Conservation (phyloP, 148 eudicot species). For the Salicornia ramosissima region DNA sequence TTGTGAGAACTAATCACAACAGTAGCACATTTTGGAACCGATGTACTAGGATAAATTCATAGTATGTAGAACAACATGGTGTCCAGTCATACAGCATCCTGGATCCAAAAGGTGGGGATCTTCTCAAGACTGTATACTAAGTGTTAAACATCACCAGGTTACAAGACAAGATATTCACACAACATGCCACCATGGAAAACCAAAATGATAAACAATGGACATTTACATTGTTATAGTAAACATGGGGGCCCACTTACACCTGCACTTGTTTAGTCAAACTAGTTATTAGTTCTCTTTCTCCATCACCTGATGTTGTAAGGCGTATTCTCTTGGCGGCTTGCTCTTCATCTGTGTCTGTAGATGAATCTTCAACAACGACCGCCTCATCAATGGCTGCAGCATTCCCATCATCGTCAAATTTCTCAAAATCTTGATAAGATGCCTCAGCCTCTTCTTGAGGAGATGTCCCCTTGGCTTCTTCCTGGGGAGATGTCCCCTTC, state of each 20-base stretch:
- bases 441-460: slow-evolving; percentile 6
- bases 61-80: slow-evolving; percentile 1
- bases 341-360: slow-evolving; percentile 24
- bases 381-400: slow-evolving; percentile 10
- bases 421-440: slow-evolving; percentile 4
- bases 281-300: not conserved
- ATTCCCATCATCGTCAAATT: slow-evolving; percentile 7
- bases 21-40: not conserved
- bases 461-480: not conserved
- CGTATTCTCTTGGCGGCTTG: slow-evolving; percentile 26
- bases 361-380: slow-evolving; percentile 28
- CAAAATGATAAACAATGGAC: slow-evolving; percentile 19
- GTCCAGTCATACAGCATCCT: not conserved
- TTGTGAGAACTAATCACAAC: not conserved
- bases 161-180: slow-evolving; percentile 26
- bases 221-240: slow-evolving; percentile 13
- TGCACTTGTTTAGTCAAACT: slow-evolving; percentile 8
- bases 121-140: not conserved
- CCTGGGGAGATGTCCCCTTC: not conserved
- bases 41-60: not conserved
- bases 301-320: slow-evolving; percentile 26
- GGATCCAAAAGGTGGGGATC: slow-evolving; percentile 5
- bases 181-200: slow-evolving; percentile 21
- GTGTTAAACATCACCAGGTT: slow-evolving; percentile 21
- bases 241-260: not conserved